phyloP scores from a whole-genome alignment of 2,329 filamentous ascomycete species.

The Exophiala dermatitidis region DNA sequence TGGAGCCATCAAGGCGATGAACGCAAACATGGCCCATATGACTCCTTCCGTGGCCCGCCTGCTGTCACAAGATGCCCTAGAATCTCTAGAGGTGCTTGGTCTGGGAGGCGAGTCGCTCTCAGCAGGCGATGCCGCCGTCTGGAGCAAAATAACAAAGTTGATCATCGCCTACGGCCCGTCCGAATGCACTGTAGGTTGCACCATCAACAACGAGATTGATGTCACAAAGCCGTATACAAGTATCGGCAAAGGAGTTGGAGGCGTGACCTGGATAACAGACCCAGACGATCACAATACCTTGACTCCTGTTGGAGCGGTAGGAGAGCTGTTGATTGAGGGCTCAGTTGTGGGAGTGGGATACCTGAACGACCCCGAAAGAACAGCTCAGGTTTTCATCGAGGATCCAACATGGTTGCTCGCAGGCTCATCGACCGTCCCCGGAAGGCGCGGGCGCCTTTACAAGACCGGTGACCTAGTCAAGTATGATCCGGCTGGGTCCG shows the following conservation, averaged over 20 bases:
- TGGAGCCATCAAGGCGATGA: slow-evolving; percentile 45
- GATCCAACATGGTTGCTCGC: slow-evolving; percentile 34
- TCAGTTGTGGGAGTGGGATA: slow-evolving; percentile 45
- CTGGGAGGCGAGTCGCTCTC: slow-evolving; percentile 28
- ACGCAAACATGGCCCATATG: slow-evolving; percentile 49
- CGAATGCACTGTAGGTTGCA: slow-evolving; percentile 39
- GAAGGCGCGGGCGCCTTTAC: slow-evolving; percentile 34
- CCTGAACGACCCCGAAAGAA: slow-evolving; percentile 36
- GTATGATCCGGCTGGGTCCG: slow-evolving; percentile 35
- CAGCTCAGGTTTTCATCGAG: slow-evolving; percentile 33
- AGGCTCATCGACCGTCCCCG: slow-evolving; percentile 26
- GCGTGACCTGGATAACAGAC: slow-evolving; percentile 37
- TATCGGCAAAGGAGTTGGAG: slow-evolving; percentile 35
- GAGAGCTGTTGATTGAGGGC: slow-evolving; percentile 44
- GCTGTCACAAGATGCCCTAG: slow-evolving; percentile 39
- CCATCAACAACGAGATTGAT: slow-evolving; percentile 34
- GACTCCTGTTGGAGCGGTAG: slow-evolving; percentile 41
- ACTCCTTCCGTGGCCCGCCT: slow-evolving; percentile 53
- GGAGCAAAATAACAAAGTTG: slow-evolving; percentile 34
- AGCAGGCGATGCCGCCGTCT: slow-evolving; percentile 22
- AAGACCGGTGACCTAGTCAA: slow-evolving; percentile 39
- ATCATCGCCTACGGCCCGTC: slow-evolving; percentile 41
- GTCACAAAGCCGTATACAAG: slow-evolving; percentile 28
- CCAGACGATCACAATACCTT: slow-evolving; percentile 35
- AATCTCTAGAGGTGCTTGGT: slow-evolving; percentile 38